Conservation (phyloP, 345 rosid species). For the Populus nigra region DNA sequence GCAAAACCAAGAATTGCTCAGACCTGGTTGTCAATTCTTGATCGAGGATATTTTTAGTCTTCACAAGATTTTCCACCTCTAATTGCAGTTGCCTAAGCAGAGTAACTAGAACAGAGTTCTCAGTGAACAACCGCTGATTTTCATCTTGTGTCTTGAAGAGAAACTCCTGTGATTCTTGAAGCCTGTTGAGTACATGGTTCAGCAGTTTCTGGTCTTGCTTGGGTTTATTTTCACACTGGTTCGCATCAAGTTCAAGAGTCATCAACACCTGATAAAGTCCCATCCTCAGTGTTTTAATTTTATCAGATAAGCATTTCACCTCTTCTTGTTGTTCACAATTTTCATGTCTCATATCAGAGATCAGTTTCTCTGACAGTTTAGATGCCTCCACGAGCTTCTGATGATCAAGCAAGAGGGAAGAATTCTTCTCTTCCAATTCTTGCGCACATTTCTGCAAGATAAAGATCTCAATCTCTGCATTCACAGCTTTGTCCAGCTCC, state of each 20-base stretch:
- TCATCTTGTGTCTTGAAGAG: slow-evolving; percentile 50
- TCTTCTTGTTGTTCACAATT: slow-evolving; percentile 50
- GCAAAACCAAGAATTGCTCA: slow-evolving; percentile 45
- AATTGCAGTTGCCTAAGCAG: slow-evolving; percentile 58
- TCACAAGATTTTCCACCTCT: slow-evolving; percentile 53
- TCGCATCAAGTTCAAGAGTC: slow-evolving; percentile 45
- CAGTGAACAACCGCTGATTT: slow-evolving; percentile 50
- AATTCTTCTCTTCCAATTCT: slow-evolving; percentile 61
- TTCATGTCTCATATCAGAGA: slow-evolving; percentile 53
- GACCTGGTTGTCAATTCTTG: slow-evolving; percentile 46
- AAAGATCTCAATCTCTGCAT: slow-evolving; percentile 61
- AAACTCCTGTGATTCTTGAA: slow-evolving; percentile 53
- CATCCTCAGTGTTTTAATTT: slow-evolving; percentile 45
- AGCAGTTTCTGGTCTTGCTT: slow-evolving; percentile 44
- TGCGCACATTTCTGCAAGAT: slow-evolving; percentile 59
- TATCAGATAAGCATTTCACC: slow-evolving; percentile 51
- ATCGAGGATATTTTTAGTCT: slow-evolving; percentile 43
- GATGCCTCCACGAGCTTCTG: slow-evolving; percentile 55
- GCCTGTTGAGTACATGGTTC: slow-evolving; percentile 39
- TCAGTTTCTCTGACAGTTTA: slow-evolving; percentile 52
- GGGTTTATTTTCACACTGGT: slow-evolving; percentile 31
- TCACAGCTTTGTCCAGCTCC: slow-evolving; percentile 59
- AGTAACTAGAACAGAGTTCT: slow-evolving; percentile 59
- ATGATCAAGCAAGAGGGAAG: slow-evolving; percentile 52
- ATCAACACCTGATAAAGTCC: slow-evolving; percentile 52